phyloP scores from a whole-genome alignment of 208 protist genomes.

The Angomonas ambiguus region DNA sequence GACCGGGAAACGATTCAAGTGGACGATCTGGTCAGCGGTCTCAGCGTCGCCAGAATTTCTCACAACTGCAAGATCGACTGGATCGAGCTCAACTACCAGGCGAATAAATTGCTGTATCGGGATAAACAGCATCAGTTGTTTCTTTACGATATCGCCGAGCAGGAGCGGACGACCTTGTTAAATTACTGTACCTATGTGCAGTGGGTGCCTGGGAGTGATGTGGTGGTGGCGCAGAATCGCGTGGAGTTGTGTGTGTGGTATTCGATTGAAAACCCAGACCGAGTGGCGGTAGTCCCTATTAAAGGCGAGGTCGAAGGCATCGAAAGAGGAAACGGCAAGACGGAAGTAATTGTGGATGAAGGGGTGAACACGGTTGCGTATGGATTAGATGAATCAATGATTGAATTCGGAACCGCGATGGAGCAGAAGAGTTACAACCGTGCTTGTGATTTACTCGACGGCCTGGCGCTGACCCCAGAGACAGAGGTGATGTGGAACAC shows the following conservation, averaged over 20 bases:
- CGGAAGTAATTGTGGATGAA: constrained; percentile 97
- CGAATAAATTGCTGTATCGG: constrained; percentile 94
- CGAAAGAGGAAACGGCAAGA: constrained; percentile 90
- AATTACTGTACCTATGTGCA: constrained; percentile 97
- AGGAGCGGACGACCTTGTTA: constrained; percentile 89
- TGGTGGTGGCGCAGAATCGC: constrained; percentile 97
- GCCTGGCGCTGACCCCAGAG: constrained; percentile 76
- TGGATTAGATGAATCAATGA: constrained; percentile 95
- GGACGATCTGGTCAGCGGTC: constrained; percentile 87
- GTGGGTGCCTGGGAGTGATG: constrained; percentile 97
- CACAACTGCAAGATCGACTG: constrained; percentile 95
- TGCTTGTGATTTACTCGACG: constrained; percentile 91
- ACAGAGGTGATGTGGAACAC: constrained; percentile 95
- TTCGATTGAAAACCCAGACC: constrained; percentile 92
- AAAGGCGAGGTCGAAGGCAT: constrained; percentile 97
- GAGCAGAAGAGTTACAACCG: constrained; percentile 89
- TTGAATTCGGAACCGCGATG: constrained; percentile 95
- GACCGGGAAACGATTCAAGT: constrained; percentile 95
- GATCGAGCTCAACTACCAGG: constrained; percentile 94
- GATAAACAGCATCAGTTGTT: constrained; percentile 94
- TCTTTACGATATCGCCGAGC: constrained; percentile 91
- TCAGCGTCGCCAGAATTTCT: constrained; percentile 82
- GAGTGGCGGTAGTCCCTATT: constrained; percentile 93
- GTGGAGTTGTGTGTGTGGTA: constrained; percentile 98
- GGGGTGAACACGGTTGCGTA: constrained; percentile 93